Base-by-base conservation (phyloP, 306 rosid species). In the Quercus robur region DNA sequence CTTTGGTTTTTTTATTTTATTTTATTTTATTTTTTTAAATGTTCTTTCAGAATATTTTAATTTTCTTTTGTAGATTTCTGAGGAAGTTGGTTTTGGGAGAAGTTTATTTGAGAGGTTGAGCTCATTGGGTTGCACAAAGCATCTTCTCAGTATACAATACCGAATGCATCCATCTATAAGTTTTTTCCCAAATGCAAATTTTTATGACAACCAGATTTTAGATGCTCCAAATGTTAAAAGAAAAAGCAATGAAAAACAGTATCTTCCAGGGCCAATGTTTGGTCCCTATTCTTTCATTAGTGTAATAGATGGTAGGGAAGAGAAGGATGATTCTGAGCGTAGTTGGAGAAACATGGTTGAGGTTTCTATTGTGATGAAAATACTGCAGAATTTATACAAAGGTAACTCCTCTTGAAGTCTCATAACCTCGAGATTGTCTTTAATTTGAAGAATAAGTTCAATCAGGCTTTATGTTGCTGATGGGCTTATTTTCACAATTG, bases 141-240 rank as follows among this genome's bases (percentile, higher is more conserved):
- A 90, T 81, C 85, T 93, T 70, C 88, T 93, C 59, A 81, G 83
- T 67, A 71, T 84, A 70, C 98, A 93, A 63, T 93, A 93, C 83
- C 80, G 98, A 77, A 93, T 93, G 98, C 94, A 93, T 82, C 97
- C 97, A 21, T 88, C 91, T 4, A 88, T 93, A 51, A 91, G 94
- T 74, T 82, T 38, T 18, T 93, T 93, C 76, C 94, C 98, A 25
- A 91, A 93, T 85, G 79, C 82, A 12, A 69, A 71, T 41, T 91
- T 91, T 69, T 93, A 93, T 82, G 7, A 57, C 11, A 78, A 82
- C 78, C 79, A 71, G 87, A 85, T 93, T 63, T 52, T 78, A 5
- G 89, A 91, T 57, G 97, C 94, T 59, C 84, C 87, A 30, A 87
- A 81, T 76, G 97, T 90, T 30, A 70, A 9, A 41, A 73, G 75